Base-by-base conservation (phyloP, 371 early-diverging fungal genomes). In the Syncephalastrum monosporum region DNA sequence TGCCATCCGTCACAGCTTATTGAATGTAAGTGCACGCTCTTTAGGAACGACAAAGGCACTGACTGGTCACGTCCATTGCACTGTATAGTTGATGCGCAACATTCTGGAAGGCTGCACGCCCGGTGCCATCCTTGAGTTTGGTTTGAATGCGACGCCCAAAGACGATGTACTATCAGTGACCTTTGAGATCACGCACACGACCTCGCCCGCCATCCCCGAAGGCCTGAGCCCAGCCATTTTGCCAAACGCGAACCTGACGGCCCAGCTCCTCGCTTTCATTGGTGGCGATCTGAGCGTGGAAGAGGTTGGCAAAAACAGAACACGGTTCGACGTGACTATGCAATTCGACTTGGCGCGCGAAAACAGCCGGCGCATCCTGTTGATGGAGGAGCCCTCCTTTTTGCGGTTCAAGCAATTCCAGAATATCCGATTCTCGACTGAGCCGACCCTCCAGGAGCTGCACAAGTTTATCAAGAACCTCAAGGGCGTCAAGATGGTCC, bases 41-140 rank as follows among this genome's bases (percentile, higher is more conserved):
- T 4, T 12, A 7, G 4, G 4, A 16, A n/a, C 5, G n/a, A 29
- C 8, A 38, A 1, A 21, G 4, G 17, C 19, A 27, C 24, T 17
- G 17, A 33, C 16, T 15, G 38, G 4, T 21, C 17, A 23, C 16
- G 4, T 45, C 21, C 21, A 21, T 21, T 21, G 21, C 2, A 21
- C n/a, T 50, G 42, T 52, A 5, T 71, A 86, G 84, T 68, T 84
- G 15, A 63, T 86, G 42, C 74, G 79, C 43, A 80, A 72, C 47
- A 74, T 85, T 17, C 65, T 87, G 33, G 79, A 81, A 55, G 75
- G 78, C 6, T 82, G 82, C 24, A 75, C 74, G 29, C 67, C 77
- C 12, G 85, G 85, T 23, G 75, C 83, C 12, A 81, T 74, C 6
- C 72, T 87, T 43, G 87, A 87, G 61, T 67, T 87, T 7, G 83